A percentile compares a stretch with the other conserved stretches of the same genome.
These are phyloP conservation scores for Colletotrichum tropicicola DNA, from an alignment of 2,329 filamentous ascomycete genomes.

Conservation along the genomic window DNA sequence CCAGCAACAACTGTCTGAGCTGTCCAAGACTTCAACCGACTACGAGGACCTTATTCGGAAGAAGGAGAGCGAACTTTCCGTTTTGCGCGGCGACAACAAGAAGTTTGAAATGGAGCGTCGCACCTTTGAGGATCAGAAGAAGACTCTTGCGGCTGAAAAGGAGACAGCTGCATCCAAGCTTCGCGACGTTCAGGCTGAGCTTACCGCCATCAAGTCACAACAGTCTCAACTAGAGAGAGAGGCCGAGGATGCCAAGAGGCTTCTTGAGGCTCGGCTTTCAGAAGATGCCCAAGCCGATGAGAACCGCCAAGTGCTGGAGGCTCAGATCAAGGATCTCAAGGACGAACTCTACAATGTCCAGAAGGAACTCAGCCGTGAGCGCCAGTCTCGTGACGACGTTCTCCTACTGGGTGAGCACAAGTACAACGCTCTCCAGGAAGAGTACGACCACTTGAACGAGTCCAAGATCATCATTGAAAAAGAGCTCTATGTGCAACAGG, in stretches of 20 bases:
- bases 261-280: conserved; percentile 87
- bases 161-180: conserved; percentile 80
- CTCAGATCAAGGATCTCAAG: conserved; percentile 89
- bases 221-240: conserved; percentile 88
- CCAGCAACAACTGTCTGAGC: conserved; percentile 83
- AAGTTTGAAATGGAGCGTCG: conserved; percentile 84
- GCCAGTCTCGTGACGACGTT: conserved; percentile 93
- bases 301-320: conserved; percentile 83
- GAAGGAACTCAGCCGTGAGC: conserved; percentile 87
- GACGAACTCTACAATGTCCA: conserved; percentile 85
- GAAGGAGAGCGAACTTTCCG: conserved; percentile 91
- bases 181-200: conserved; percentile 86
- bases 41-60: conserved; percentile 93
- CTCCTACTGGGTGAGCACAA: conserved; percentile 91
- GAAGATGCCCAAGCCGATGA: conserved; percentile 88
- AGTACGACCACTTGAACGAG: conserved; percentile 88
- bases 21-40: conserved; percentile 91
- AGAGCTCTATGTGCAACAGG: conserved; percentile 95
- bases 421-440: conserved; percentile 80
- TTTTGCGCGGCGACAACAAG: conserved; percentile 86
- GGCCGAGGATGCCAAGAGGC: conserved; percentile 84
- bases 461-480: conserved; percentile 98
- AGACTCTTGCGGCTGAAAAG: conserved; percentile 75
- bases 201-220: conserved; percentile 86
- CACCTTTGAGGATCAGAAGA: conserved; percentile 81